Evolutionary conservation across 371 early-diverging fungal genomes (phyloP), one percentile per base, ranked within the genome.

Genomic region (Circinella minor): DNA sequence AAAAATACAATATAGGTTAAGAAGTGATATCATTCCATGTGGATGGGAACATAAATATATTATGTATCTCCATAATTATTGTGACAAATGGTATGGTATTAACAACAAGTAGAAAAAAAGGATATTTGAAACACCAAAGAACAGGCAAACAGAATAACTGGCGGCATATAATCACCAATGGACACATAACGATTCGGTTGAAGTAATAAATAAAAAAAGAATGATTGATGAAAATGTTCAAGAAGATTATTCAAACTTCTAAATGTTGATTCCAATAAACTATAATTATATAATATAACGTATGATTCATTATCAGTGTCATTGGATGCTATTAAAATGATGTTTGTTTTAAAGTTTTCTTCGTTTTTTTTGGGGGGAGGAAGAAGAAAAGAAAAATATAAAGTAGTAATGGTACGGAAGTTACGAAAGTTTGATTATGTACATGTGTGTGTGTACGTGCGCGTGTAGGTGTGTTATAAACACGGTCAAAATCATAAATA

Each of bases 171-270:
- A 63, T 92, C 87, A 36, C 93, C 93, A 55, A 98, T 92, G 2
- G 97, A 95, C 14, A 96, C 91, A 80, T 93, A 96, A 36, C 86
- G 86, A 18, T 79, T 69, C 34, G 91, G 86, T 15, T 86, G 83
- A n/a, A 93, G 92, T 71, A 97, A 83, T 15, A 96, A 78, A 76
- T 98, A 98, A 71, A 98, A 96, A 85, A 95, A 96, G 83, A 93
- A 97, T 10, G 97, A 93, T 71, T 98, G 98, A 72, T 98, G 99
- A 43, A 98, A 88, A 67, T 94, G 91, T 72, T 98, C 99, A 49
- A 98, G 83, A 57, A 98, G 75, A 76, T 98, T 98, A 84, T 95
- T 97, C 63, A 96, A 79, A 68, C 94, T 94, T 59, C 96, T 91
- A 70, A 95, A 82, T 0, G 91, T 83, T 0, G 93, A 90, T 74